Base-by-base conservation (phyloP, 2,329 filamentous ascomycete genomes). In the Pseudocercospora fijiensis region DNA sequence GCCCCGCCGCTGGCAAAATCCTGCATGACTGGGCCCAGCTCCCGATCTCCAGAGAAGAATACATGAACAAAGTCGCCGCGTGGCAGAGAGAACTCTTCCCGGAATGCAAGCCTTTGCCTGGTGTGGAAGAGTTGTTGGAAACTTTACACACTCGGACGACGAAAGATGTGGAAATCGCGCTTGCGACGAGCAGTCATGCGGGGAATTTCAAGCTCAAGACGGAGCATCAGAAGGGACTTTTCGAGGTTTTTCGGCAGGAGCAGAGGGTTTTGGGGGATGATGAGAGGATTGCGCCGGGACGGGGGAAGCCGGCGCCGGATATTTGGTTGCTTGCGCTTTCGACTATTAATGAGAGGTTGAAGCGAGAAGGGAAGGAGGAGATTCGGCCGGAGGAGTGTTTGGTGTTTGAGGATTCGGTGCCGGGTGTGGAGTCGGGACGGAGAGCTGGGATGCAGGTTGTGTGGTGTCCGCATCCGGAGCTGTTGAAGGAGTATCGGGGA, bases 371-470 rank as follows among this genome's bases (percentile, higher is more conserved):
- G 58, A 80, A 83, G 68, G 80, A 85, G 64, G 82, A 83, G 59
- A 88, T 99, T 67, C 82, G 75, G 60, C 92, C 92, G 0, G 90
- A 90, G 69, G 94, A 98, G 78, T 98, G 95, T 75, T 82, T 99
- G 16, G 95, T 98, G 0, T 98, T 99, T 72, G 95, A 99, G 79
- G 95, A 99, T 77, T 91, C 89, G 52, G 93, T 98, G 1, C 91
- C 92, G 0, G 95, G 95, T 3, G 92, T 97, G 2, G 95, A 99
- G 79, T 87, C 92, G 1, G 95, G 92, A 4, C 83, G 95, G 59
- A 86, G 95, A 69, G 95, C 95, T 0, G 94, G 94, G 0, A 98
- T 98, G 94, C 87, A 94, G 69, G 92, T 96, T 11, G 83, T 96
- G 0, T 99, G 95, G 95, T 89, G 87, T 70, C 95, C 95, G 24